Base-by-base conservation (phyloP, 139 green algal genomes). In the Coccomyxa sp. region DNA sequence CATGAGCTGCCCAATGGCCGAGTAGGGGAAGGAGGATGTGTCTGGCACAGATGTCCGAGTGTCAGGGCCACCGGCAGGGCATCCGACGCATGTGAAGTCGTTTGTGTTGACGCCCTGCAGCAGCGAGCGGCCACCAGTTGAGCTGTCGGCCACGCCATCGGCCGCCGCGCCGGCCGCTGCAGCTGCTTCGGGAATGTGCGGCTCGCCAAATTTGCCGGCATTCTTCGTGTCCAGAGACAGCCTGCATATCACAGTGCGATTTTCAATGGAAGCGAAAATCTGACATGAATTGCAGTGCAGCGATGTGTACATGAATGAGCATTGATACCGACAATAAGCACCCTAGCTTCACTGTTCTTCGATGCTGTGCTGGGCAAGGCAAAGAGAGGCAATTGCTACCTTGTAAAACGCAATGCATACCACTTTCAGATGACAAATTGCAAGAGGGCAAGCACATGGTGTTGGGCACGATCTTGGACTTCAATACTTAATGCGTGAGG, bases 1-100 rank as follows among this genome's bases (percentile, higher is more conserved):
- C 21, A 79, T 79, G 12, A 87, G 76, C 84, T 81, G 80, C 0
- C 84, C 84, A 9, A 87, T 27, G 38, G 84, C 63, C 13, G 58
- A 76, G 63, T 67, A 87, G 18, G 84, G 84, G 25, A 60, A 85
- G 0, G 45, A 16, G 15, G 58, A 76, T 0, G 84, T 81, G 51
- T 81, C 76, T 0, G 28, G 78, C 13, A 87, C 80, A 16, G 67
- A 80, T 11, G 66, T 51, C 11, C 84, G 67, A 27, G 77, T 83
- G 77, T 87, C 84, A 12, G 74, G 77, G 63, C 4, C 38, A 25
- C 63, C 63, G 1, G 63, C 18, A 21, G 80, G 76, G 67, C 84
- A 87, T n/a, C 80, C 80, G 27, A 77, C 57, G 67, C 84, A 87
- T 45, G 38, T 45, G 4, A 87, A 80, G 57, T 68, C 31, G 76